These are phyloP conservation scores for Theobroma grandiflorum DNA, from an alignment of 441 rosid species.

Conservation along the genomic window DNA sequence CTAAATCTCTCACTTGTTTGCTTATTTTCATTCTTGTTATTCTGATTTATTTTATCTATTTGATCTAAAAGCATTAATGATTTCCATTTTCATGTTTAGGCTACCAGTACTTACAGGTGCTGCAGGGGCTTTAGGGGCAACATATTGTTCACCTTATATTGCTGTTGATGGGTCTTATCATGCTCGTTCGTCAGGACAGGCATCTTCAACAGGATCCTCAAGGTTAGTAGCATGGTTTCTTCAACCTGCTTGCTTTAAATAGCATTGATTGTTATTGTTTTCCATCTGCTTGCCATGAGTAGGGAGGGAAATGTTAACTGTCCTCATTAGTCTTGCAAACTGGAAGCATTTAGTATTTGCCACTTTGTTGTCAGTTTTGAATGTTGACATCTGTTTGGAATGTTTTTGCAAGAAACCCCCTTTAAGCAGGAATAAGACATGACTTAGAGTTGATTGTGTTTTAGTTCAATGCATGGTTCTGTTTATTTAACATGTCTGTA, in stretches of 20 bases:
- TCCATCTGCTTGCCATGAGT: not conserved
- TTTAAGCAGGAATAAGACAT: not conserved
- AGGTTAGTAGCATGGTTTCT: slow-evolving; percentile 48
- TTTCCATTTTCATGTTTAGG: slow-evolving; percentile 53
- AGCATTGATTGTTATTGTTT: not conserved
- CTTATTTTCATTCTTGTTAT: not conserved
- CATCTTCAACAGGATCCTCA: slow-evolving; percentile 64
- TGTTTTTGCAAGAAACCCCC: slow-evolving; percentile 14
- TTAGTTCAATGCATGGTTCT: not conserved
- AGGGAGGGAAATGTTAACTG: not conserved
- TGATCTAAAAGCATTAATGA: not conserved
- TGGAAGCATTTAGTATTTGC: not conserved
- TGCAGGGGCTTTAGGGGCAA: slow-evolving; percentile 79
- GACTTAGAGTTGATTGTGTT: slow-evolving; percentile 4
- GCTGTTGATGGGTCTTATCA: slow-evolving; percentile 79
- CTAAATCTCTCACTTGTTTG: not conserved
- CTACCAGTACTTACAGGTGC: slow-evolving; percentile 88
- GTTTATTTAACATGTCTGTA: not conserved
- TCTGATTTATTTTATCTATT: not conserved
- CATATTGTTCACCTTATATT: slow-evolving; percentile 82
- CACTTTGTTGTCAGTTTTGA: not conserved
- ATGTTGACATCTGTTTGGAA: slow-evolving; percentile 11
- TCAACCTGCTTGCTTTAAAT: slow-evolving; percentile 7
- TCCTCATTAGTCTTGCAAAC: not conserved
- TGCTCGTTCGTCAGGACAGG: slow-evolving; percentile 56